Conservation (phyloP, 1,139 yeast genomes). For the Saccharomyces uvarum region DNA sequence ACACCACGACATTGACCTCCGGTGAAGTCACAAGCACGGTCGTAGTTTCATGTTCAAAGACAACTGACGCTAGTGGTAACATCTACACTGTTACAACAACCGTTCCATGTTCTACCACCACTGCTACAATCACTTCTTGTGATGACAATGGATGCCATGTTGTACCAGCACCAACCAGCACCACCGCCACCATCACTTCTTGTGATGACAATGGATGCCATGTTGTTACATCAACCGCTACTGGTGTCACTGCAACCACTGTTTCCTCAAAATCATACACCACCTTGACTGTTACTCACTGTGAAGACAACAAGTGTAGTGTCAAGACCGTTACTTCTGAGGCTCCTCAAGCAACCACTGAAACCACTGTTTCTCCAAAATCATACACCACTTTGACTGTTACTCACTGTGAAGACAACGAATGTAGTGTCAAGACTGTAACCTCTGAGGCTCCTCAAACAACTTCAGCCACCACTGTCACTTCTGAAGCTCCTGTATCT, state of each 20-base stretch:
- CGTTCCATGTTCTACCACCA: conserved; percentile 4
- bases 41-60: conserved; percentile 3
- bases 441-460: neutral
- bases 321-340: neutral
- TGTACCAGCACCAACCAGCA: no score
- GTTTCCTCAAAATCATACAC: neutral
- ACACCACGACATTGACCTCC: conserved; percentile 5
- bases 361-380: neutral
- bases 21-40: conserved; percentile 4
- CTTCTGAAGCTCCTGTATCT: no score
- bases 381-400: neutral
- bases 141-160: conserved; percentile 3
- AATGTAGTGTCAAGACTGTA: neutral
- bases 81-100: conserved; percentile 4
- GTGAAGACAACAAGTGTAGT: neutral
- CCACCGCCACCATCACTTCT: conserved; percentile 5
- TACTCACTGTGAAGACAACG: neutral
- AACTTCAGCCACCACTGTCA: neutral
- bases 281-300: neutral
- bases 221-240: neutral
- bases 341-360: neutral
- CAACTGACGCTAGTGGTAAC: conserved; percentile 4
- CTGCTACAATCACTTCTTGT: conserved; percentile 5
- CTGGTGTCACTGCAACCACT: neutral
- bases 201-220: conserved; percentile 4